phyloP scores from a whole-genome alignment of 345 rosid genomes.

The Schrenkiella parvula region DNA sequence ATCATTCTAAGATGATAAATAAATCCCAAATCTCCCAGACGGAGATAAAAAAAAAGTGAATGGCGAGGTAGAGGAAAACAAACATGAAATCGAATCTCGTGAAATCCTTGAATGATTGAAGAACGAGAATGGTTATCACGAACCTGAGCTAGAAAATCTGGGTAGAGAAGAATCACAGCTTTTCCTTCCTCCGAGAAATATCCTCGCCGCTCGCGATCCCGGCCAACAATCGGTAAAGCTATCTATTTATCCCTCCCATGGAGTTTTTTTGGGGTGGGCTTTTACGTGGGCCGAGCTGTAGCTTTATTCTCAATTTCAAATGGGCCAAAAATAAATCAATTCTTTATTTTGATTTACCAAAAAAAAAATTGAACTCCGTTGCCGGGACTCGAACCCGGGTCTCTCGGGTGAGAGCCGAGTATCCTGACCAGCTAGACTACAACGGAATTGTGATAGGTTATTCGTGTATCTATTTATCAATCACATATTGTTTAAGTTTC shows the following conservation, averaged over 20 bases:
- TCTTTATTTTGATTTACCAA: not conserved
- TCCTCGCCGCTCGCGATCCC: not conserved
- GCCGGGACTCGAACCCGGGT: slow-evolving; percentile 37
- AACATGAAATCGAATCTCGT: not conserved
- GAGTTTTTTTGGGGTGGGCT: not conserved
- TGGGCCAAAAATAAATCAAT: not conserved
- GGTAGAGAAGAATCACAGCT: not conserved
- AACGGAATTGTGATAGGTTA: not conserved
- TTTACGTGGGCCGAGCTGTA: not conserved
- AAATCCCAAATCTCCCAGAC: not conserved
- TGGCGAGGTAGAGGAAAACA: not conserved
- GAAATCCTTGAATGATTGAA: not conserved
- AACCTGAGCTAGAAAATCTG: slow-evolving; percentile 17
- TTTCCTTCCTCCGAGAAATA: not conserved
- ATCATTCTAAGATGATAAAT: not conserved
- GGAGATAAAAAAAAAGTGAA: not conserved
- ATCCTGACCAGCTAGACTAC: slow-evolving; percentile 62
- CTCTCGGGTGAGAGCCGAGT: slow-evolving; percentile 77
- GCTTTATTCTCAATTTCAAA: not conserved
- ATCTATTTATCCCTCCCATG: not conserved
- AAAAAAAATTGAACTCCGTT: not conserved
- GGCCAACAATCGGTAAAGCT: not conserved
- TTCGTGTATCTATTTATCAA: not conserved
- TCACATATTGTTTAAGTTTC: no score
- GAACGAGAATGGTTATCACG: not conserved